Evolutionary conservation across 2,329 filamentous ascomycete genomes (phyloP), one percentile per base, ranked within the genome.

Genomic region (Fusarium sp.): DNA sequence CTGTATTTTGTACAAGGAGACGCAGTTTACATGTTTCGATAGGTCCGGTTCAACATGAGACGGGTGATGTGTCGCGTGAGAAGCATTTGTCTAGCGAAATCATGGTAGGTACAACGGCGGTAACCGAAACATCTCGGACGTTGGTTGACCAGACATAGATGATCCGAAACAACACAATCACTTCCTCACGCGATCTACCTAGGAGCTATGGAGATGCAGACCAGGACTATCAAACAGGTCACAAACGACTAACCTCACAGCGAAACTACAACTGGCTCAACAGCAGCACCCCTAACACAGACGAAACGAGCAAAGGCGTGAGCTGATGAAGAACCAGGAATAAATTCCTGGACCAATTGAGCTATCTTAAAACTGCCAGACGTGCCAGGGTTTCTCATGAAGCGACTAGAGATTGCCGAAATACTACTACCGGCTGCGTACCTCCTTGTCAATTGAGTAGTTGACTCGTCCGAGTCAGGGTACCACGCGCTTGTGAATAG

Each of bases 381-480:
- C 28, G 28, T 31, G 28, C 28, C 28, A 31, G 28, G 10, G 18
- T 22, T 40, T 18, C 7, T 40, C 89, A 86, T 82, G 80, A 84
- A 31, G 28, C 26, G 85, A 83, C 78, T 84, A 45, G 78, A 83
- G 49, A 84, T 90, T 64, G 88, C 87, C 13, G 86, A 90, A 43
- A 89, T 88, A 8, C 84, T 80, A 56, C 82, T 17, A 22, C 6
- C 8, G 14, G 17, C 7, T 36, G n/a, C 7, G 11, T 20, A 7
- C 4, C n/a, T 24, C 22, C 22, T 24, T 42, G 9, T 28, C 26
- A 28, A 28, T 28, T 28, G 26, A 28, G 26, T 28, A 28, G 26
- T 10, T 13, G 26, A 28, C 10, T 31, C 18, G 18, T 13, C 28
- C 28, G 28, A 31, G 10, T 31, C 28, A 31, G 10, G 9, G 28